phyloP scores from a whole-genome alignment of 1,284 basidiomycete species.

The Bondarzewia mesenterica region DNA sequence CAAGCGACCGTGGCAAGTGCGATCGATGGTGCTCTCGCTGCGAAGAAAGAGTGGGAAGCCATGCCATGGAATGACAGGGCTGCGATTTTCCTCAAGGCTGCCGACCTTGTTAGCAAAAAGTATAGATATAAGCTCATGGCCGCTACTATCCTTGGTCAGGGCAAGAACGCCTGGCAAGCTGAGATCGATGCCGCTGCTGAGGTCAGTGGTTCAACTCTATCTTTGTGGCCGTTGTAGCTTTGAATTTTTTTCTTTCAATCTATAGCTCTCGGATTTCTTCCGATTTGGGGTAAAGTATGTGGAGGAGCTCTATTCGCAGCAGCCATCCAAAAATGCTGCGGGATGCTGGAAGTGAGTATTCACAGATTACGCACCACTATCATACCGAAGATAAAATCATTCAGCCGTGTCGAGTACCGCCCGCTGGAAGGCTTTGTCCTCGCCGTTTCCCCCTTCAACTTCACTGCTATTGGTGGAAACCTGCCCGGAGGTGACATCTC shows the following conservation, averaged over 20 bases:
- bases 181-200: conserved; percentile 99
- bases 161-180: conserved; percentile 99
- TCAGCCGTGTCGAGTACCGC: conserved; percentile 90
- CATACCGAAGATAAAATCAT: conserved; percentile 6
- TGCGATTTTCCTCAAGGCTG: conserved; percentile 96
- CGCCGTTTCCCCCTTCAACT: conserved; percentile 98
- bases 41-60: conserved; percentile 85
- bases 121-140: conserved; percentile 94
- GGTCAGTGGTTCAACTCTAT: conserved; percentile 34
- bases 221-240: neutral
- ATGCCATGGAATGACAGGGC: conserved; percentile 96
- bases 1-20: conserved; percentile 68
- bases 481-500: conserved; percentile 55
- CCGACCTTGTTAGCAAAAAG: conserved; percentile 90
- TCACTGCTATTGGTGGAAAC: conserved; percentile 95
- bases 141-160: conserved; percentile 96
- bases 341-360: conserved; percentile 88
- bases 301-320: conserved; percentile 88
- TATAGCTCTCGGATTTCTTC: conserved; percentile 86
- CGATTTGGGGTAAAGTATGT: conserved; percentile 96
- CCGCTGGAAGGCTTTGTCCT: conserved; percentile 96
- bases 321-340: conserved; percentile 81
- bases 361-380: neutral
- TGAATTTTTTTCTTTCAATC: neutral
- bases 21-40: conserved; percentile 83